Conservation (phyloP, 2,329 filamentous ascomycete species). For the Chrysoporthe deuterocubensis region DNA sequence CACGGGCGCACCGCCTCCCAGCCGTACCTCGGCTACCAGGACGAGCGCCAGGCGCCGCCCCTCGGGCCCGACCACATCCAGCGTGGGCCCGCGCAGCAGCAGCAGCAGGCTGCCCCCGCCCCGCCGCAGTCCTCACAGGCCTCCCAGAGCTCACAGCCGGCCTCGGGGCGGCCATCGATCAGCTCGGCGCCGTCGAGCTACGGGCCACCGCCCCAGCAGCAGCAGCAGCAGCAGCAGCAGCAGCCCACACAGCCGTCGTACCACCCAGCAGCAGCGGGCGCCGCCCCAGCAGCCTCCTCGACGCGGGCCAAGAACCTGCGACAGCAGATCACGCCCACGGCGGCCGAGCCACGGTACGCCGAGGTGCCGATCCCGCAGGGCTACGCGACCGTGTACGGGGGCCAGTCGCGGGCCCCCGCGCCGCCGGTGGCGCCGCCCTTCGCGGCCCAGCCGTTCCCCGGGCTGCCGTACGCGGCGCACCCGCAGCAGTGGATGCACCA, state of each 20-base stretch:
- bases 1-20: constrained; percentile 18
- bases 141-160: constrained; percentile 16
- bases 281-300: constrained; percentile 18
- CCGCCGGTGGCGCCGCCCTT: constrained; percentile 30
- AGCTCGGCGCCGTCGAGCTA: constrained; percentile 16
- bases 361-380: constrained; percentile 44
- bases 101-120: constrained; percentile 4
- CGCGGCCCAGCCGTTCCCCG: constrained; percentile 27
- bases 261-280: constrained; percentile 24
- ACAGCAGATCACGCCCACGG: constrained; percentile 18
- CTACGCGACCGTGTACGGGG: constrained; percentile 44
- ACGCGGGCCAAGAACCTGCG: constrained; percentile 20
- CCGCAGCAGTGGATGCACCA: constrained; percentile 22
- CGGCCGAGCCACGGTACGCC: constrained; percentile 41
- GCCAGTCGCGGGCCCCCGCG: constrained; percentile 35
- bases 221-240: constrained; percentile 33
- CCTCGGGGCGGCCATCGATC: constrained; percentile 19
- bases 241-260: constrained; percentile 16
- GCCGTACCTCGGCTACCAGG: constrained; percentile 29
- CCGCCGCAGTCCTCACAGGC: neutral
- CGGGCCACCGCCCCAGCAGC: constrained; percentile 30
- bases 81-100: constrained; percentile 7
- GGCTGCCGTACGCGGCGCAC: constrained; percentile 25
- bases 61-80: constrained; percentile 27
- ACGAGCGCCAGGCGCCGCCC: constrained; percentile 28